A percentile compares a stretch with the other conserved stretches of the same genome.
These are phyloP conservation scores for Sporothrix euskadiensis DNA, from an alignment of 2,329 filamentous ascomycete genomes.

Conservation along the genomic window DNA sequence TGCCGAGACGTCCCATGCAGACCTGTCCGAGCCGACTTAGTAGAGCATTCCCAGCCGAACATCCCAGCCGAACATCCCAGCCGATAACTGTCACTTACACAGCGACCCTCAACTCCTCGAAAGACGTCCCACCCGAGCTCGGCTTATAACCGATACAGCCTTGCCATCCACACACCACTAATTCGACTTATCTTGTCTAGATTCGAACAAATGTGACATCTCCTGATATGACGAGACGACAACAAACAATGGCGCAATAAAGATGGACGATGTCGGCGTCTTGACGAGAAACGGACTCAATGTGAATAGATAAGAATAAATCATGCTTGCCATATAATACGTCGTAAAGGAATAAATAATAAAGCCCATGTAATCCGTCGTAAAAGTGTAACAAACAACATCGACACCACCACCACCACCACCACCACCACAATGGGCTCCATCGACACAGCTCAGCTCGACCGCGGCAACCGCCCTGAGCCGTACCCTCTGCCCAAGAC, in stretches of 20 bases:
- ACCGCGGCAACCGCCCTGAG: slow-evolving; percentile 8
- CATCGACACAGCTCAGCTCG: not conserved
- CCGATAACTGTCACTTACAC: not conserved
- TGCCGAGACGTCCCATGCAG: not conserved
- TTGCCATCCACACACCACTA: not conserved
- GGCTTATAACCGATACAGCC: not conserved
- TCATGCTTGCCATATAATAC: too few species aligned
- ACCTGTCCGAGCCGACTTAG: not conserved
- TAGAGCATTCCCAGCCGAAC: not conserved
- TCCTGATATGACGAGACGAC: slow-evolving; percentile 1
- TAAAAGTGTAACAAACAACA: too few species aligned
- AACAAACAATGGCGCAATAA: not conserved
- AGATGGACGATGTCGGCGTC: not conserved
- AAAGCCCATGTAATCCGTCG: too few species aligned
- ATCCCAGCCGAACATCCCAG: not conserved
- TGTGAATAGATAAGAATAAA: not conserved
- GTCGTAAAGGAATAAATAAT: too few species aligned
- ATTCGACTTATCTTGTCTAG: not conserved
- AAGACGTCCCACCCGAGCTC: not conserved
- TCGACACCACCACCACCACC: not conserved
- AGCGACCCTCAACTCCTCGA: not conserved
- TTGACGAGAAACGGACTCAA: not conserved
- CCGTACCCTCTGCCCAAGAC: not conserved
- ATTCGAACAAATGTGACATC: not conserved
- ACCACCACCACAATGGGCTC: not conserved